Percentiles rank a stretch among this genome's conserved stretches.
phyloP scores from a whole-genome alignment of 2,329 filamentous ascomycete genomes.

The Ascosphaera pollenicola region DNA sequence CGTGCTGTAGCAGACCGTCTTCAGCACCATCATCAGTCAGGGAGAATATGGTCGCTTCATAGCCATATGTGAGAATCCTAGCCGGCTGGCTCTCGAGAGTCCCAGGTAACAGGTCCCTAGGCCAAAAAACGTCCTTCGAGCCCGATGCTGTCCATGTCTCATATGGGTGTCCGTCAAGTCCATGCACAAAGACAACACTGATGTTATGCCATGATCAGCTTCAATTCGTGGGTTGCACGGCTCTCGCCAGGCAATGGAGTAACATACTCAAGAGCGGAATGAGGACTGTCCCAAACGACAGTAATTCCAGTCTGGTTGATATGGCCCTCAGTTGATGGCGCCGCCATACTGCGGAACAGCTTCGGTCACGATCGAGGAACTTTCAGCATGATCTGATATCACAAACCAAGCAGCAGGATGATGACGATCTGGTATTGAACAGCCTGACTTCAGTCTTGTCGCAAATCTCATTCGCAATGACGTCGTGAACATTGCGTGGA shows the following conservation, averaged over 20 bases:
- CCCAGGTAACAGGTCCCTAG: conserved; percentile 40
- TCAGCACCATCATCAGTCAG: conserved; percentile 34
- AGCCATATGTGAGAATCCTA: conserved; percentile 50
- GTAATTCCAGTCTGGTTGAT: too few relatives aligned
- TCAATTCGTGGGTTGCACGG: not conserved
- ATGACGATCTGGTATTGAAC: too few relatives aligned
- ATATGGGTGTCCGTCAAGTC: conserved; percentile 42
- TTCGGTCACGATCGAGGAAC: too few relatives aligned
- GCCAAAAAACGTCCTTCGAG: conserved; percentile 42
- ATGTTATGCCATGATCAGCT: not conserved
- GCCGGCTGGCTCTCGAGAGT: conserved; percentile 35
- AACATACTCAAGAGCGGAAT: not conserved
- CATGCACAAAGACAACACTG: conserved; percentile 46
- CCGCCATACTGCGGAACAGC: too few relatives aligned
- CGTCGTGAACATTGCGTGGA: conserved; percentile 6
- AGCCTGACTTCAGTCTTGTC: too few relatives aligned
- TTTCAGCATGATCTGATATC: too few relatives aligned
- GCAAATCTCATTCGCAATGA: too few relatives aligned
- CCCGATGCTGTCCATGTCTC: conserved; percentile 36
- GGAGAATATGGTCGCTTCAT: conserved; percentile 41
- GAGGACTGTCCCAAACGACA: not conserved
- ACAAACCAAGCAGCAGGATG: too few relatives aligned
- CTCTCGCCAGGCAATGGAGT: not conserved
- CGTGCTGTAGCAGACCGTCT: conserved; percentile 48
- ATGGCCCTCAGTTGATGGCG: too few relatives aligned